These are phyloP conservation scores for Cladosporium oxysporum DNA, from an alignment of 2,329 filamentous ascomycete genomes.

Conservation along the genomic window DNA sequence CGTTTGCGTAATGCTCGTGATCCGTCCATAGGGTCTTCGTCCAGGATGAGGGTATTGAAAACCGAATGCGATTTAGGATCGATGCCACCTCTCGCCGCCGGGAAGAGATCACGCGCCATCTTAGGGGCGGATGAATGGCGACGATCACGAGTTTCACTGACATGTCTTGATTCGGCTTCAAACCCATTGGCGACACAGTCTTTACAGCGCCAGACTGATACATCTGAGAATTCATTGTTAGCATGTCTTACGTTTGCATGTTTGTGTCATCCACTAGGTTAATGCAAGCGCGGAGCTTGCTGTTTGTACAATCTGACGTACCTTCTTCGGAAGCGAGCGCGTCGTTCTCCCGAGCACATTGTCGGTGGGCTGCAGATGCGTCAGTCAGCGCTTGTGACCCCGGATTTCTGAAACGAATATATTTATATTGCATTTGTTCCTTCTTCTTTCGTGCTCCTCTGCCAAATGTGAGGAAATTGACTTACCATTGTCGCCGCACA, in stretches of 20 bases:
- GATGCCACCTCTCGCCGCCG: slow-evolving; percentile 64
- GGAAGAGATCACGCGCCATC: slow-evolving; percentile 67
- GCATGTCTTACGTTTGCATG: slow-evolving; percentile 24
- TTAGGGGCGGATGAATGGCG: slow-evolving; percentile 65
- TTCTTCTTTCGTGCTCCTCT: slow-evolving; percentile 28
- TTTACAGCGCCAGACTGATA: slow-evolving; percentile 63
- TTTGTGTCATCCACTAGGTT: slow-evolving; percentile 2
- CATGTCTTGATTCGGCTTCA: slow-evolving; percentile 45
- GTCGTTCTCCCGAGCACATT: slow-evolving; percentile 77
- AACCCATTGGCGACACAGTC: slow-evolving; percentile 56
- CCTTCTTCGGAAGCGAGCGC: slow-evolving; percentile 64
- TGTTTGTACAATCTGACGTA: slow-evolving; percentile 47
- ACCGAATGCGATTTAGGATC: slow-evolving; percentile 74
- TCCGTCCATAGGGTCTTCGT: slow-evolving; percentile 73
- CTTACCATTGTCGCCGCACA: slow-evolving; percentile 83
- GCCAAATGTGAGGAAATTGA: slow-evolving; percentile 29
- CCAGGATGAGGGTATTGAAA: slow-evolving; percentile 71
- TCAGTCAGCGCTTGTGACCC: slow-evolving; percentile 47
- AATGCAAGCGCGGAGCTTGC: slow-evolving; percentile 7
- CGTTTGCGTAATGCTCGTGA: slow-evolving; percentile 78
- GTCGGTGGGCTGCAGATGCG: slow-evolving; percentile 73
- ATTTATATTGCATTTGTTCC: slow-evolving; percentile 22
- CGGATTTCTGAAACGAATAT: slow-evolving; percentile 30
- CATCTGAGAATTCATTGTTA: slow-evolving; percentile 46
- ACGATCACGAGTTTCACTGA: slow-evolving; percentile 39